Conservation (phyloP, 768 basidiomycete species). For the Tylopilus intermedius region DNA sequence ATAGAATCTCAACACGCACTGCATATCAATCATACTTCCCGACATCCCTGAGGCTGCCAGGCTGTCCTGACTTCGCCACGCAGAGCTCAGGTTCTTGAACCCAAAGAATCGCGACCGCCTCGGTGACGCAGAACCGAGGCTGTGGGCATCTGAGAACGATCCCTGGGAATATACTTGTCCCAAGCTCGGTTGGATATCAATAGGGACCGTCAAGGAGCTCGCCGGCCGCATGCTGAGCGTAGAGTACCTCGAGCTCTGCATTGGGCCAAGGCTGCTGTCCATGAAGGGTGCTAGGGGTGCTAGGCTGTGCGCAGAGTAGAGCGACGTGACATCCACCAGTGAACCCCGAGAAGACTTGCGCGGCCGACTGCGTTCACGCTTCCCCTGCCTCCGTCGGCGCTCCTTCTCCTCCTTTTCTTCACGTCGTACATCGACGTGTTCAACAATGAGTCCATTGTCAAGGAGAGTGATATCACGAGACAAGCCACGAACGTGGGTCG, state of each 20-base stretch:
- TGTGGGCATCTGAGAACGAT: slow-evolving; percentile 78
- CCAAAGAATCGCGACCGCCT: slow-evolving; percentile 75
- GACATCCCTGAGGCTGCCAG: slow-evolving; percentile 75
- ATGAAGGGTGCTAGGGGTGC: slow-evolving; percentile 44
- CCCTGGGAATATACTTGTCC: slow-evolving; percentile 70
- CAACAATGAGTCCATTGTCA: slow-evolving; percentile 86
- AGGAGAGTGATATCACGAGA: slow-evolving; percentile 75
- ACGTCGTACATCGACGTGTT: slow-evolving; percentile 76
- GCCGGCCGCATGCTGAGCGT: slow-evolving; percentile 52
- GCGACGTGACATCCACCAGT: slow-evolving; percentile 63
- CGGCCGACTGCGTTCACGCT: slow-evolving; percentile 48
- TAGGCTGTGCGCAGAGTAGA: slow-evolving; percentile 63
- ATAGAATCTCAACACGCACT: slow-evolving; percentile 51
- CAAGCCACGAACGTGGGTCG: slow-evolving; percentile 43
- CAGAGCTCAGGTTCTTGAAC: slow-evolving; percentile 62
- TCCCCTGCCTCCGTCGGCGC: slow-evolving; percentile 64
- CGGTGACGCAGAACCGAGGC: slow-evolving; percentile 62
- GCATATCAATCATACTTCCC: slow-evolving; percentile 91
- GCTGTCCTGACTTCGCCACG: slow-evolving; percentile 78
- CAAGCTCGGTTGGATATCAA: slow-evolving; percentile 53
- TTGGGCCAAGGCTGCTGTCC: slow-evolving; percentile 53
- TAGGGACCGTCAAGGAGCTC: slow-evolving; percentile 56
- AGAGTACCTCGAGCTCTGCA: slow-evolving; percentile 60
- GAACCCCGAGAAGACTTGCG: slow-evolving; percentile 74
- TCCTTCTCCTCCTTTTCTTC: slow-evolving; percentile 76